Conservation (phyloP, 228 moss, liverwort and hornwort genomes). For the Sphagnum magellanicum region DNA sequence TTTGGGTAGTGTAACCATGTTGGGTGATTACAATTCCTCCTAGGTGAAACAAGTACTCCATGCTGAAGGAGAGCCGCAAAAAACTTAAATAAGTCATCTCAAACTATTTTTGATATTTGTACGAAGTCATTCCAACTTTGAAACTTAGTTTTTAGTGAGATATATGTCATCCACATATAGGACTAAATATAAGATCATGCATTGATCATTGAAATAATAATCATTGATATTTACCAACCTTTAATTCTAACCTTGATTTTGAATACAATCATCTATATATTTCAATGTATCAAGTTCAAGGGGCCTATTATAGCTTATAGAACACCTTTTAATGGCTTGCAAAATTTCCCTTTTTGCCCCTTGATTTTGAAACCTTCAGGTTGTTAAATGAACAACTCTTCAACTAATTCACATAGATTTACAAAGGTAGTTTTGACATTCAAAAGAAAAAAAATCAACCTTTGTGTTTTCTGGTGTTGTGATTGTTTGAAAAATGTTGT, state of each 20-base stretch:
- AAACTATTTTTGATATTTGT: neutral
- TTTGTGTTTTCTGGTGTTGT: neutral
- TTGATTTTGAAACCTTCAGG: neutral
- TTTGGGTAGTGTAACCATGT: neutral
- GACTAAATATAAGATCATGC: neutral
- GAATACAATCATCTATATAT: neutral
- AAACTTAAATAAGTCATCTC: constrained; percentile 9
- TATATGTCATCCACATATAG: constrained; percentile 12
- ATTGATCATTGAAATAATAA: neutral
- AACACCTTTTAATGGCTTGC: neutral
- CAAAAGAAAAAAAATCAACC: neutral
- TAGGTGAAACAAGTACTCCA: neutral
- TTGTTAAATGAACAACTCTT: neutral
- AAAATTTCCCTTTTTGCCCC: neutral
- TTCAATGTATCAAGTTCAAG: neutral
- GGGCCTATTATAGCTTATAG: neutral
- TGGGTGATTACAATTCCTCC: constrained; percentile 8
- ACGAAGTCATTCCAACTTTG: neutral
- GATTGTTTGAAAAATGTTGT: neutral
- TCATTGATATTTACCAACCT: neutral
- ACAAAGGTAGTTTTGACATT: neutral
- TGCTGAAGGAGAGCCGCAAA: neutral
- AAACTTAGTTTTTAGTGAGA: neutral
- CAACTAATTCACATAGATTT: neutral
- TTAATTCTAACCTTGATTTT: neutral